Evolutionary conservation across 495 filamentous ascomycete species (phyloP), one percentile per base, ranked within the genome.

Genomic region (Penicillium samsonianum): DNA sequence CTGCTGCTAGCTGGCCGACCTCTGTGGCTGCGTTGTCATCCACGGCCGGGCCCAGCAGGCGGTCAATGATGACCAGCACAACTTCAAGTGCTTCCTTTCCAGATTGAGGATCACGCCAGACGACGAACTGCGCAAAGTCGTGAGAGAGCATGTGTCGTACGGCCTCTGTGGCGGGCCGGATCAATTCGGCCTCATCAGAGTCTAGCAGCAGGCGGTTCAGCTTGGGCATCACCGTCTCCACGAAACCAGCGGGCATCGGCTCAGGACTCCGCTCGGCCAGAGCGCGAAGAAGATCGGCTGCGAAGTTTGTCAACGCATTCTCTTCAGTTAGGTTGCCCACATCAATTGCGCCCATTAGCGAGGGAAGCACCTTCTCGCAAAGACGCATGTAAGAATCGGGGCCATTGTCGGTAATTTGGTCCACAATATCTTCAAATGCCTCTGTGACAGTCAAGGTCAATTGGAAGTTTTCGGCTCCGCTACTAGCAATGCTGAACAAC

Each of bases 11-110:
- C 26, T 92, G 90, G 56, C 94, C 94, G 25, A 98, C 92, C 74
- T 98, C 95, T 7, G 90, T 89, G n/a, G 95, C 94, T 8, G 91
- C 89, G 52, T 89, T 89, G 61, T 98, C 94, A 50, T 92, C 89
- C 28, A 97, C 86, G 2, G 81, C 71, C 0, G 90, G 88, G 1
- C 88, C 85, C 20, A 98, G 81, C 5, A 98, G 80, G n/a, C 92
- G 89, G 69, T 96, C 94, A 62, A 98, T 93, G 62, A 98, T 93
- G 51, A 90, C 79, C 41, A 98, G 81, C 23, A 89, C 87, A 17
- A 96, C 87, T 71, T 98, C 92, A 12, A 96, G 81, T 28, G 94
- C 95, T 26, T 85, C 88, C 61, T 91, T 90, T 49, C 87, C 87
- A 38, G 80, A 81, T 62, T 89, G 85, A 25, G 76, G 75, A 62